A percentile compares a stretch with the other conserved stretches of the same genome.
These are phyloP conservation scores for Coemansia sp. DNA, from an alignment of 192 early-diverging fungal species.

Conservation along the genomic window DNA sequence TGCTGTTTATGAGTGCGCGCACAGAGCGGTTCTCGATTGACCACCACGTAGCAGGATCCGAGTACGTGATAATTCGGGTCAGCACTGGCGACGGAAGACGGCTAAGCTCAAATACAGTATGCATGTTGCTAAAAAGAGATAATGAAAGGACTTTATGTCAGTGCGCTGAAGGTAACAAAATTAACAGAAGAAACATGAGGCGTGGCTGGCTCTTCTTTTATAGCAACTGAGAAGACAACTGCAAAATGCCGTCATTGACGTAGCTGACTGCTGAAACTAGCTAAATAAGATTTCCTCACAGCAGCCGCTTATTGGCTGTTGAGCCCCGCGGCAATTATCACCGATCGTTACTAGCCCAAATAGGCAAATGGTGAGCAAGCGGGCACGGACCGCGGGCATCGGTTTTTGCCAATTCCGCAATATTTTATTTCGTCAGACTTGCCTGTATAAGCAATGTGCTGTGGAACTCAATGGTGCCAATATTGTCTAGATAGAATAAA, in stretches of 20 bases:
- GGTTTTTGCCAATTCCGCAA: neutral
- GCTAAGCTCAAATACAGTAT: neutral
- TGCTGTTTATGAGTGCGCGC: slow-evolving; percentile 16
- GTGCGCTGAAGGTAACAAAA: neutral
- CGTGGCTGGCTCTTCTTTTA: neutral
- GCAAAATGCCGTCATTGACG: neutral
- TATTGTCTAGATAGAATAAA: neutral
- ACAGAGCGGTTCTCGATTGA: slow-evolving; percentile 1
- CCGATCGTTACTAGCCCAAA: neutral
- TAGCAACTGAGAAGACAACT: neutral
- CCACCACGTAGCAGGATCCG: slow-evolving; percentile 24
- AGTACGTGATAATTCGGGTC: slow-evolving; percentile 19
- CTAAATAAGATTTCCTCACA: neutral
- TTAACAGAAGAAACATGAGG: neutral
- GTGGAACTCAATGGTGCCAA: neutral
- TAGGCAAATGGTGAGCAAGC: neutral
- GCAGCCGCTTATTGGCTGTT: neutral
- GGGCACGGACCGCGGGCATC: neutral
- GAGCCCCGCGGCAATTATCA: neutral
- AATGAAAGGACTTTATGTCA: neutral
- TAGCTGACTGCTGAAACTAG: neutral
- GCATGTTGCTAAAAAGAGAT: neutral
- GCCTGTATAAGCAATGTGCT: neutral
- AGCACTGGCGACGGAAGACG: slow-evolving; percentile 26
- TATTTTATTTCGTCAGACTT: neutral